These are phyloP conservation scores for Cladophialophora psammophila DNA, from an alignment of 2,329 filamentous ascomycete species.

Conservation along the genomic window DNA sequence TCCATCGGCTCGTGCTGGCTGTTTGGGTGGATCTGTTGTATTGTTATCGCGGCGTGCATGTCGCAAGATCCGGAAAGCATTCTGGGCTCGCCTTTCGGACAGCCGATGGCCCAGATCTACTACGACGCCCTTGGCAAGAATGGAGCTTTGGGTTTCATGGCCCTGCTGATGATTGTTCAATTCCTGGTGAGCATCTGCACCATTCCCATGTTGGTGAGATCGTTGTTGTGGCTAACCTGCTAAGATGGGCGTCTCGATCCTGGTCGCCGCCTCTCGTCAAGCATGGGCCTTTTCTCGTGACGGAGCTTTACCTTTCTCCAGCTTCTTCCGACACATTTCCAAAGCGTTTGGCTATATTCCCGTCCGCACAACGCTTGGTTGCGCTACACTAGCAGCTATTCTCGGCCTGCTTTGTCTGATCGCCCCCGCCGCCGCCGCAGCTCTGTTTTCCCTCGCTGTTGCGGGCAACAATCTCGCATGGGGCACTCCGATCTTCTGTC, in stretches of 20 bases:
- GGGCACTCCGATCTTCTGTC: slow-evolving; percentile 65
- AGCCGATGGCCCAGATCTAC: slow-evolving; percentile 62
- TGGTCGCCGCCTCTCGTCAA: slow-evolving; percentile 67
- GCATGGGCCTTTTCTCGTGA: slow-evolving; percentile 70
- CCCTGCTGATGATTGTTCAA: slow-evolving; percentile 66
- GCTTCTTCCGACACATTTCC: slow-evolving; percentile 64
- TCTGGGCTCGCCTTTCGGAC: slow-evolving; percentile 60
- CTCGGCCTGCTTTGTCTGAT: slow-evolving; percentile 67
- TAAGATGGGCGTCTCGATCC: slow-evolving; percentile 42
- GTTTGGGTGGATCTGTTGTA: slow-evolving; percentile 65
- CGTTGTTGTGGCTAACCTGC: neutral
- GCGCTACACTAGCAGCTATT: slow-evolving; percentile 59
- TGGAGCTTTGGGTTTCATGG: slow-evolving; percentile 66
- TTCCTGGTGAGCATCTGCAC: slow-evolving; percentile 63
- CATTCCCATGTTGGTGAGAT: neutral
- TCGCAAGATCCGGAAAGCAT: slow-evolving; percentile 60
- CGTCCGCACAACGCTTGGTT: slow-evolving; percentile 63
- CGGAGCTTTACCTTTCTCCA: slow-evolving; percentile 66
- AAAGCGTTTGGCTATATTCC: slow-evolving; percentile 65
- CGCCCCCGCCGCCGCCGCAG: slow-evolving; percentile 63
- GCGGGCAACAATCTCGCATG: slow-evolving; percentile 69
- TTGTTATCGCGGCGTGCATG: slow-evolving; percentile 66
- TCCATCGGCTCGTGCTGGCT: slow-evolving; percentile 63
- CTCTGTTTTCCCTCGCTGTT: slow-evolving; percentile 66
- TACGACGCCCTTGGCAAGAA: slow-evolving; percentile 43